phyloP scores from a whole-genome alignment of 192 early-diverging fungal species.

The Coemansia sp. region DNA sequence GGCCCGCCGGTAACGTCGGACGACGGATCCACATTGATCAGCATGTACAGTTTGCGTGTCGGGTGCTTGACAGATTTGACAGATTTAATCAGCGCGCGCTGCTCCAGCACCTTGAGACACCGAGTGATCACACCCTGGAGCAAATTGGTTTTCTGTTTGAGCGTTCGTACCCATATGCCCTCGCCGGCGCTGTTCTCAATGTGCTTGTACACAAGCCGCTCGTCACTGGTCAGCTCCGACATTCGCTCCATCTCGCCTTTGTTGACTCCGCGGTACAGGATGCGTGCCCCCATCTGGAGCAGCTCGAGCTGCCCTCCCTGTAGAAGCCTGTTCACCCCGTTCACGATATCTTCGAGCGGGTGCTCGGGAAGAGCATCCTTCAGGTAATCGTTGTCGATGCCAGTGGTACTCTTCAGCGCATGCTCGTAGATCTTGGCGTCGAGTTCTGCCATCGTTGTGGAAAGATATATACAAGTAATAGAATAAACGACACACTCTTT shows the following conservation, averaged over 20 bases:
- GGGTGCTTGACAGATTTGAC: slow-evolving; percentile 91
- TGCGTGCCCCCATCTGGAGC: slow-evolving; percentile 25
- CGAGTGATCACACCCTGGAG: slow-evolving; percentile 73
- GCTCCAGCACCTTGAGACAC: slow-evolving; percentile 77
- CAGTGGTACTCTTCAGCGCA: slow-evolving; percentile 12
- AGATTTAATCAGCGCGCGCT: slow-evolving; percentile 76
- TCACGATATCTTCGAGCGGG: slow-evolving; percentile 30
- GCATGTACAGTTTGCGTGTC: slow-evolving; percentile 88
- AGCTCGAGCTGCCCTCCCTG: slow-evolving; percentile 31
- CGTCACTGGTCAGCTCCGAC: slow-evolving; percentile 63
- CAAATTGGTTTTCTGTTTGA: slow-evolving; percentile 78
- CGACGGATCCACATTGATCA: slow-evolving; percentile 77
- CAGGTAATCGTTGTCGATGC: slow-evolving; percentile 24
- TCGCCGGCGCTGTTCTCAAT: slow-evolving; percentile 80
- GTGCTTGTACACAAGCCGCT: slow-evolving; percentile 75
- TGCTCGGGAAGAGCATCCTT: slow-evolving; percentile 11
- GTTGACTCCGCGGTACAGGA: slow-evolving; percentile 34
- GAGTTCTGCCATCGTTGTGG: slow-evolving; percentile 7
- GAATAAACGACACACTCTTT: too few species aligned
- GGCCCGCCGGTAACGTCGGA: slow-evolving; percentile 87
- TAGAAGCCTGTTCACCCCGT: slow-evolving; percentile 42
- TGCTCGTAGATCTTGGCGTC: slow-evolving; percentile 23
- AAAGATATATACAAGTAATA: slow-evolving; percentile 1
- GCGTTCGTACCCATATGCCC: slow-evolving; percentile 80
- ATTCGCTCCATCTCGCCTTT: slow-evolving; percentile 40